Conservation (phyloP, 306 rosid genomes). For the Prunus salicina region DNA sequence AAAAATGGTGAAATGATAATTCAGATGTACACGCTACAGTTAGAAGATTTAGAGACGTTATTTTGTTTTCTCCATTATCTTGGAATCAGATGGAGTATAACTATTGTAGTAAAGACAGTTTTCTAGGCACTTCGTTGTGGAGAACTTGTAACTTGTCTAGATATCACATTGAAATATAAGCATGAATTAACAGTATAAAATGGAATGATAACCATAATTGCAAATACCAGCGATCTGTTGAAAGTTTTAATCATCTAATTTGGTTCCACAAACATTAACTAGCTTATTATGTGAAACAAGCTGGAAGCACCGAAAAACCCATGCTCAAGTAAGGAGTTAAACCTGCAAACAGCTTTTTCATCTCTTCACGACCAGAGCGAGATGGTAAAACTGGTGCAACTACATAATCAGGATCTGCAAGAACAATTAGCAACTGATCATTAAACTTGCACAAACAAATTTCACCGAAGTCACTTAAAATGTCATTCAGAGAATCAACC, state of each 20-base stretch:
- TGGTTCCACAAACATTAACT: not conserved
- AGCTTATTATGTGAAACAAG: slow-evolving; percentile 3
- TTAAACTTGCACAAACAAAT: not conserved
- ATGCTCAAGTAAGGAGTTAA: slow-evolving; percentile 12
- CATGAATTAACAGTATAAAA: not conserved
- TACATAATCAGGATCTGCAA: slow-evolving; percentile 81
- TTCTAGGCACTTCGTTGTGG: not conserved
- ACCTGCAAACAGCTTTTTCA: slow-evolving; percentile 93
- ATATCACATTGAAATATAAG: not conserved
- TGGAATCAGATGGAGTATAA: not conserved
- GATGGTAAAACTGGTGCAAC: slow-evolving; percentile 88
- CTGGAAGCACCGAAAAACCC: not conserved
- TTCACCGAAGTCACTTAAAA: not conserved
- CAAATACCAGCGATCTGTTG: not conserved
- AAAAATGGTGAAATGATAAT: not conserved
- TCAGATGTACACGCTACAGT: not conserved
- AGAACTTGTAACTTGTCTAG: too few species aligned
- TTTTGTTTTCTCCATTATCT: not conserved
- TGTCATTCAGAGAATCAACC: slow-evolving; percentile 37
- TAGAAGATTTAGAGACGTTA: not conserved
- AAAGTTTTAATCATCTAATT: not conserved
- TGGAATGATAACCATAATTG: not conserved
- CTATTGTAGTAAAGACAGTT: not conserved
- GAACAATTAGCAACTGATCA: slow-evolving; percentile 8
- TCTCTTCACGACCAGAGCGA: slow-evolving; percentile 66